Evolutionary conservation across 257 asterid species (phyloP).

Genomic region (Fraxinus quadrangulata): DNA sequence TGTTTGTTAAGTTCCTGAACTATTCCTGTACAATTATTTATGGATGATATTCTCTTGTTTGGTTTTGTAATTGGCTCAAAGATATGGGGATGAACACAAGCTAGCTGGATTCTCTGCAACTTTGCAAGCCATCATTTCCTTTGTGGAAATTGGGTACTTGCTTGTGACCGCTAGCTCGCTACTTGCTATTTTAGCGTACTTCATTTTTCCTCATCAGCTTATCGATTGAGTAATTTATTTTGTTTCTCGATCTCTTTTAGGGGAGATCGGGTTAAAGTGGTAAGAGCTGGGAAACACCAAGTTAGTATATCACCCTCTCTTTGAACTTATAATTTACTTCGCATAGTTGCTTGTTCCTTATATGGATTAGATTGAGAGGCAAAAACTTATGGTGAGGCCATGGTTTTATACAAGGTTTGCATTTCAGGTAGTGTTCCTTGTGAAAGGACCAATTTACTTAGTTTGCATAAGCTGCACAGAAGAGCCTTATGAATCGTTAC

Average conservation of each 20-base stretch:
- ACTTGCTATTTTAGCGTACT: conserved; percentile 18
- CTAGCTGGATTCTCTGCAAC: conserved; percentile 99
- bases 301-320: conserved; percentile 41
- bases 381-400: neutral
- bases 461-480: conserved; percentile 99
- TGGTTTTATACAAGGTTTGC: conserved; percentile 8
- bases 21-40: neutral
- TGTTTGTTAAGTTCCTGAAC: conserved; percentile 15
- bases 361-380: neutral
- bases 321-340: conserved; percentile 15
- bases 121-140: conserved; percentile 96
- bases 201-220: conserved; percentile 12
- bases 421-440: conserved; percentile 87
- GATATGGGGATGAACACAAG: conserved; percentile 98
- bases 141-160: conserved; percentile 88
- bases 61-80: conserved; percentile 34
- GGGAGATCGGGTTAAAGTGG: conserved; percentile 85
- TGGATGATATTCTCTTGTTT: conserved; percentile 16
- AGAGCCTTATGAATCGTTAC: conserved; percentile 87
- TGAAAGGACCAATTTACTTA: conserved; percentile 95
- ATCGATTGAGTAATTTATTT: conserved; percentile 24
- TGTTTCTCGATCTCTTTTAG: conserved; percentile 46
- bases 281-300: conserved; percentile 98
- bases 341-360: neutral
- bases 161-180: conserved; percentile 21